Conservation (phyloP, 2,329 filamentous ascomycete genomes). For the Xylariaceae sp. region DNA sequence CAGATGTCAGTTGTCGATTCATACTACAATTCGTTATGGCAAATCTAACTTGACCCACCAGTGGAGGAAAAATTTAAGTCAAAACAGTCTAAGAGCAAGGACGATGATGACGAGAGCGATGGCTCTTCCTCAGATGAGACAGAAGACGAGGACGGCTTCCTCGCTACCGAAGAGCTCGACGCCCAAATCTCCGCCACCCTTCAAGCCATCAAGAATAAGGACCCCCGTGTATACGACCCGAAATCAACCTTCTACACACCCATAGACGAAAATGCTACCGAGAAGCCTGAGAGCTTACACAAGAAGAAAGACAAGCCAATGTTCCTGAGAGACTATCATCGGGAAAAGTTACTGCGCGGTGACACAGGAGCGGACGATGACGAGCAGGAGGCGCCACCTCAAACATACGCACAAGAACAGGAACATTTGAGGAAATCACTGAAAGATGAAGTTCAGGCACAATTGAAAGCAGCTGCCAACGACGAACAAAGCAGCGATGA, state of each 20-base stretch:
- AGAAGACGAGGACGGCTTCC: slow-evolving; percentile 85
- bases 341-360: slow-evolving; percentile 78
- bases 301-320: slow-evolving; percentile 77
- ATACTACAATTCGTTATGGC: background rate
- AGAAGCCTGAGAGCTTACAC: slow-evolving; percentile 30
- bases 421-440: slow-evolving; percentile 74
- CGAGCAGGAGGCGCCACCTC: slow-evolving; percentile 47
- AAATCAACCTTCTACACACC: slow-evolving; percentile 72
- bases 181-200: slow-evolving; percentile 83
- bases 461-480: slow-evolving; percentile 47
- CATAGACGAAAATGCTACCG: slow-evolving; percentile 44
- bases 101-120: slow-evolving; percentile 51
- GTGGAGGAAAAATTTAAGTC: slow-evolving; percentile 81
- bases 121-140: slow-evolving; percentile 70
- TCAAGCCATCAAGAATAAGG: slow-evolving; percentile 82
- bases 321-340: slow-evolving; percentile 84
- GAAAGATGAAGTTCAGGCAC: slow-evolving; percentile 74
- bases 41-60: slow-evolving; percentile 35
- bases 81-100: slow-evolving; percentile 45
- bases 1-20: slow-evolving; percentile 46
- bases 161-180: slow-evolving; percentile 82
- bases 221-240: slow-evolving; percentile 85
- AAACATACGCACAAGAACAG: slow-evolving; percentile 86
- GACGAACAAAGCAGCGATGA: slow-evolving; percentile 50
- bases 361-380: slow-evolving; percentile 58